A percentile compares a stretch with the other conserved stretches of the same genome.
Evolutionary conservation across 306 rosid genomes (phyloP).

Genomic region (Fagus sylvatica): DNA sequence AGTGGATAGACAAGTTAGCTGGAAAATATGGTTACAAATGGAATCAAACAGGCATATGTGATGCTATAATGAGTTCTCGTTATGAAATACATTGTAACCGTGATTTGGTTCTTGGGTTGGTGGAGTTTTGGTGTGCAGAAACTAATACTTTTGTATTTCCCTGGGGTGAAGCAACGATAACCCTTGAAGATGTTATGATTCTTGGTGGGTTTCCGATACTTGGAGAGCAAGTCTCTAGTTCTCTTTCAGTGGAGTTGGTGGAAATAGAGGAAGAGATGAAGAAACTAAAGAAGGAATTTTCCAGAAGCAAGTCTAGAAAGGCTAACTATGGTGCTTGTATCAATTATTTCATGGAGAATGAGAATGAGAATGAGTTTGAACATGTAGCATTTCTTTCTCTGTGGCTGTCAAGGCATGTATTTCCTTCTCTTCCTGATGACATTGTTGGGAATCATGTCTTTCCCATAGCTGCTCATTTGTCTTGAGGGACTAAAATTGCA

Average conservation of each 20-base stretch:
- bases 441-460: neutral
- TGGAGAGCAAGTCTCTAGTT: neutral
- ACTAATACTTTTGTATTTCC: slow-evolving; percentile 46
- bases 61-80: slow-evolving; percentile 40
- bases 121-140: slow-evolving; percentile 40
- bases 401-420: neutral
- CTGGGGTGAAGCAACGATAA: slow-evolving; percentile 54
- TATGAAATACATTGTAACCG: neutral
- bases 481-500: slow-evolving; percentile 3
- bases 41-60: slow-evolving; percentile 42
- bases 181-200: slow-evolving; percentile 54
- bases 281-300: neutral
- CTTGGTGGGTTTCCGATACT: slow-evolving; percentile 1
- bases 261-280: neutral
- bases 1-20: slow-evolving; percentile 21
- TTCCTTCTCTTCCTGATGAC: neutral
- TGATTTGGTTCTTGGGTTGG: slow-evolving; percentile 27
- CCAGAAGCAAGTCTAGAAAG: neutral
- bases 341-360: too few relatives aligned
- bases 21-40: slow-evolving; percentile 40
- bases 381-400: neutral
- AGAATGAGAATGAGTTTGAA: neutral
- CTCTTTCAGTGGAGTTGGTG: slow-evolving; percentile 14
- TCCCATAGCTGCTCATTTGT: slow-evolving; percentile 1
- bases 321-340: neutral